Conservation (phyloP, 768 basidiomycete species). For the Clavulina sp. region DNA sequence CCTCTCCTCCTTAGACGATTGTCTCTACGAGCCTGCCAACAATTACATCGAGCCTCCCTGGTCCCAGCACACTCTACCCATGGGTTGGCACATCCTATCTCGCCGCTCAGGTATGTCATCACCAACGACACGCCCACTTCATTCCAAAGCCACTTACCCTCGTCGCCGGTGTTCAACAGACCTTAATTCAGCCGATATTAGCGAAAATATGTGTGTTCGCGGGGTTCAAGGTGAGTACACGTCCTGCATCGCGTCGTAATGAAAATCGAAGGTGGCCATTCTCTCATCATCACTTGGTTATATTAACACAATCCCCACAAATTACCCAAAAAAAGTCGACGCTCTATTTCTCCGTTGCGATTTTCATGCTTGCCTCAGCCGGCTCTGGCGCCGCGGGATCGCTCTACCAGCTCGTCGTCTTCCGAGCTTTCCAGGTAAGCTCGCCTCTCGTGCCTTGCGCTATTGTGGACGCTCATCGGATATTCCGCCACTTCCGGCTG, state of each 20-base stretch:
- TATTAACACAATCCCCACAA: neutral
- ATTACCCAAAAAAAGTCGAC: no score
- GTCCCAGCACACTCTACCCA: constrained; percentile 55
- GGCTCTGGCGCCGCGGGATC: constrained; percentile 63
- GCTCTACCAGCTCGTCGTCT: no score
- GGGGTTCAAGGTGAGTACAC: constrained; percentile 55
- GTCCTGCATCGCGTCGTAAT: neutral
- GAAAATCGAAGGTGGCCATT: neutral
- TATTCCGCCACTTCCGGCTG: no score
- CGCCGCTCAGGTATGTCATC: constrained; percentile 38
- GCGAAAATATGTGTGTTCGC: constrained; percentile 63
- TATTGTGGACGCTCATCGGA: no score
- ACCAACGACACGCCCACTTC: neutral
- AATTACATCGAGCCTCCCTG: constrained; percentile 49
- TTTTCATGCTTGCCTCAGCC: constrained; percentile 64
- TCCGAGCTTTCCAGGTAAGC: no score
- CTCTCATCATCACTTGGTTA: neutral
- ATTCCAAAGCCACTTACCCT: neutral
- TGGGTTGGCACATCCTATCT: constrained; percentile 79
- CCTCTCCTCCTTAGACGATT: constrained; percentile 29
- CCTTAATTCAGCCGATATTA: constrained; percentile 69
- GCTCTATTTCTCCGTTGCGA: constrained; percentile 50
- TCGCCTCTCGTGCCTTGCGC: no score
- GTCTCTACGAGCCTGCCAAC: constrained; percentile 75
- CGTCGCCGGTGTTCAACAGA: constrained; percentile 18